Base-by-base conservation (phyloP, 768 basidiomycete species). In the Podaxis pistillaris region DNA sequence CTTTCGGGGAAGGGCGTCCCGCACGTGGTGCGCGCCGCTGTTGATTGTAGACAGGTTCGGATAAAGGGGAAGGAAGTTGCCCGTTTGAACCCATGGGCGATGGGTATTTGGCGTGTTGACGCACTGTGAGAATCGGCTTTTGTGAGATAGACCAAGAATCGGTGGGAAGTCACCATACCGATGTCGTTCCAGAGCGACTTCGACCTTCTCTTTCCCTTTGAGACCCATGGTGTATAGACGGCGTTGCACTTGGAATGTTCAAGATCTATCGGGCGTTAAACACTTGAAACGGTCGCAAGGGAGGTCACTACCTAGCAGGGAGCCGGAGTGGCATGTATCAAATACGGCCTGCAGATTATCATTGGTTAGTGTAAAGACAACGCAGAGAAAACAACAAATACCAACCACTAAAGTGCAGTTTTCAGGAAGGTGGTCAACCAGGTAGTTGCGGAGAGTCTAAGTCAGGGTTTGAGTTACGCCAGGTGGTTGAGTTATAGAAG, bases 221-320 rank as follows among this genome's bases (percentile, higher is more conserved):
- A 79, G 1, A 76, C 62, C 79, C 80, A 83, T 0, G 81, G 81
- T 0, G 80, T 78, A 50, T 76, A 81, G 2, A 80, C 76, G 17
- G 77, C 71, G 62, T 83, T 81, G 59, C 80, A 83, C 0, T 75
- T 72, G 51, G 72, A 73, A 63, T 83, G 80, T 12, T 76, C 71
- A 2, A 83, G 70, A 61, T 81, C 81, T 79, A 50, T 1, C 33
- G 47, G 26, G 44, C 13, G n/a, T 46, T n/a, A 62, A 55, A 8
- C 55, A 9, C 26, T 9, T 6, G 37, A n/a, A 58, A 30, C 13
- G 19, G 17, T 4, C 40, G 7, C 22, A 26, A 22, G 26, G 37
- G 5, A 33, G 26, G 49, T 12, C 19, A 72, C 17, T 41, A 76
- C 77, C 78, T 8, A 81, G 70, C 15, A 81, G 63, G 1, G 78